These are phyloP conservation scores for Vitis rupestris DNA, from an alignment of 164 flowering plant genomes.

Conservation along the genomic window DNA sequence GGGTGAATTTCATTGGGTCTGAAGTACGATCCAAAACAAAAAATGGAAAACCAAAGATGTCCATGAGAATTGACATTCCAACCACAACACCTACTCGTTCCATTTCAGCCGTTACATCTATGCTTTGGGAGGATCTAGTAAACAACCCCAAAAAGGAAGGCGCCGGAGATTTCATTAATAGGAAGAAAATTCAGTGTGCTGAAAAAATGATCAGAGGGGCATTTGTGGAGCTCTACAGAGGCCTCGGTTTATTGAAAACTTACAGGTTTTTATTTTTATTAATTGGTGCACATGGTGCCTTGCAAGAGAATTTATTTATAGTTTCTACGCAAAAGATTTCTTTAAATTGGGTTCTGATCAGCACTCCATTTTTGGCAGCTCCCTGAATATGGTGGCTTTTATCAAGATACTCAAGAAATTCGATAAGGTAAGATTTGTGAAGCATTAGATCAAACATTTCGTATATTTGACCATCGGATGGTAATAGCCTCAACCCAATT, in stretches of 20 bases:
- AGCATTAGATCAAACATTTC: neutral
- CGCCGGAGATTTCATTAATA: conserved; percentile 45
- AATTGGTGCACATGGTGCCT: too few relatives aligned
- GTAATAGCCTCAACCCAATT: neutral
- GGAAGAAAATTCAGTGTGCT: conserved; percentile 82
- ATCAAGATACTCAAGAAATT: conserved; percentile 93
- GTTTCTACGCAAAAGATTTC: neutral
- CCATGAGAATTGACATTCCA: conserved; percentile 75
- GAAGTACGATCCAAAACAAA: conserved; percentile 44
- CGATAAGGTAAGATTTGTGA: conserved; percentile 70
- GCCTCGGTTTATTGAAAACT: conserved; percentile 78
- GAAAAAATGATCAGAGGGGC: conserved; percentile 92
- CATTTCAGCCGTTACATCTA: conserved; percentile 58
- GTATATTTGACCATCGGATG: neutral
- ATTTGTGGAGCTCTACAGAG: conserved; percentile 89
- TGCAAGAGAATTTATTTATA: neutral
- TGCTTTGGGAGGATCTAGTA: conserved; percentile 84
- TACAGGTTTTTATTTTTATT: conserved; percentile 51
- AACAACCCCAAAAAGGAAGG: conserved; percentile 69
- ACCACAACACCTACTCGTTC: conserved; percentile 61
- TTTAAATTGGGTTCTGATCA: neutral
- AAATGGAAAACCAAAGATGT: conserved; percentile 55
- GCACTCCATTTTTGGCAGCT: conserved; percentile 50
- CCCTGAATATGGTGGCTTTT: conserved; percentile 92
- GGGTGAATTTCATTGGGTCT: conserved; percentile 40